Evolutionary conservation across 768 basidiomycete species (phyloP), one percentile per base, ranked within the genome.

Genomic region (Plicaturopsis crispa): DNA sequence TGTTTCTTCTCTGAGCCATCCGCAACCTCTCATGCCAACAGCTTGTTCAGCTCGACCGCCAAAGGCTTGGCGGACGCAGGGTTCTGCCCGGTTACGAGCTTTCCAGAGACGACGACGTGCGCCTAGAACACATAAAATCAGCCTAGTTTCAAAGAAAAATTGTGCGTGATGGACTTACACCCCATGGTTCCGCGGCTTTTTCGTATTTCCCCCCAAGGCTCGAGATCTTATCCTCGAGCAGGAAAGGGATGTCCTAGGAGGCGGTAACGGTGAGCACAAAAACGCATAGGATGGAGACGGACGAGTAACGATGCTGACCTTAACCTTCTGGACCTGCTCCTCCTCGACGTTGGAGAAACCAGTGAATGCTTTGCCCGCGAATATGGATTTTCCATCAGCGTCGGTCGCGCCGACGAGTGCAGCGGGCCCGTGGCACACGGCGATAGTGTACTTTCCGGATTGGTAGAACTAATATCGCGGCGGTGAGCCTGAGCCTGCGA

Each of bases 401-500:
- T 30, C 28, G 14, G 14, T 14, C 14, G 28, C 28, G 14, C 28
- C 28, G 28, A 30, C 28, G 14, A 30, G 28, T 14, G 28, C 28
- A n/a, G 73, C 82, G 5, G 66, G 67, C 13, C 62, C 65, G 51
- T 69, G 67, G 51, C 67, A 69, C 10, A 68, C 67, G 5, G 63
- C 60, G 3, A 63, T 38, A 26, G 59, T 54, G 35, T 55, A 47
- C 48, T 65, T 66, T 40, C 57, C 56, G 19, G 55, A 44, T 2
- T 47, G 45, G 49, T 56, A 65, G 48, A 64, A 59, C 51, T 61
- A 35, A n/a, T n/a, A 22, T 22, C 14, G 32, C 4, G 11, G 17
- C 16, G 13, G 30, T 22, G 6, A n/a, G 3, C 23, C 7, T 26
- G 3, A 20, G 1, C 4, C 19, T 7, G 10, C 28, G 31, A 16